Evolutionary conservation across 1,284 basidiomycete species (phyloP).

Genomic region (Apiotrichum brassicae): DNA sequence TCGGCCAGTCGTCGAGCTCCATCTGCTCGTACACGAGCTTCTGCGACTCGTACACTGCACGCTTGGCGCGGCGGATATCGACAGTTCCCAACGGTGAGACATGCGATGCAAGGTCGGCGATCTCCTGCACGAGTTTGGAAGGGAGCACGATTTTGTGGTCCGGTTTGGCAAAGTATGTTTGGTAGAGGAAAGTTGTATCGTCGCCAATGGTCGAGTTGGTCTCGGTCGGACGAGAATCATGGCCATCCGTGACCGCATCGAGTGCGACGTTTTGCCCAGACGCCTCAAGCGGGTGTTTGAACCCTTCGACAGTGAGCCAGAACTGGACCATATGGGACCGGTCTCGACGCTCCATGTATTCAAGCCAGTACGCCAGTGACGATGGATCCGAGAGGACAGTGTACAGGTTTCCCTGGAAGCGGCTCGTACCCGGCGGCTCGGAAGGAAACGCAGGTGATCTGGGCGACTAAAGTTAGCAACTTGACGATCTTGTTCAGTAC

Average conservation of each 20-base stretch:
- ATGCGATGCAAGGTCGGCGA: constrained; percentile 17
- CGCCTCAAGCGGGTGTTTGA: constrained; percentile 90
- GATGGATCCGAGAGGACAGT: constrained; percentile 79
- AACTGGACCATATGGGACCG: constrained; percentile 85
- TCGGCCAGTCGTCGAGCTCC: constrained; percentile 84
- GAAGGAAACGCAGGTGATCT: background rate
- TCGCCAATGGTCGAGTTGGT: constrained; percentile 48
- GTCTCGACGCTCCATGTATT: constrained; percentile 88
- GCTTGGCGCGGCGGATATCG: constrained; percentile 42
- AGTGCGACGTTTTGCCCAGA: constrained; percentile 51
- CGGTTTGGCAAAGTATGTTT: constrained; percentile 63
- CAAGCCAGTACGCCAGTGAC: constrained; percentile 91
- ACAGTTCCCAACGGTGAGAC: constrained; percentile 3
- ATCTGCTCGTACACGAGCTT: constrained; percentile 77
- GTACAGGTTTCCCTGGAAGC: constrained; percentile 20
- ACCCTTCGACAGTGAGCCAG: constrained; percentile 93
- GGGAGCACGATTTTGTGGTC: constrained; percentile 22
- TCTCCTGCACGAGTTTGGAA: constrained; percentile 13
- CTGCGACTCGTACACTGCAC: constrained; percentile 66
- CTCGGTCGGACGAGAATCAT: background rate
- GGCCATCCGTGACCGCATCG: constrained; percentile 2
- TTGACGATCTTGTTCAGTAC: background rate
- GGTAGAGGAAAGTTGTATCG: constrained; percentile 78
- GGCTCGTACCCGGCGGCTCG: background rate
- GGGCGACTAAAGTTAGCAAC: background rate